Evolutionary conservation across 2,329 filamentous ascomycete species (phyloP), one percentile per base, ranked within the genome.

Genomic region (Fonsecaea nubica): DNA sequence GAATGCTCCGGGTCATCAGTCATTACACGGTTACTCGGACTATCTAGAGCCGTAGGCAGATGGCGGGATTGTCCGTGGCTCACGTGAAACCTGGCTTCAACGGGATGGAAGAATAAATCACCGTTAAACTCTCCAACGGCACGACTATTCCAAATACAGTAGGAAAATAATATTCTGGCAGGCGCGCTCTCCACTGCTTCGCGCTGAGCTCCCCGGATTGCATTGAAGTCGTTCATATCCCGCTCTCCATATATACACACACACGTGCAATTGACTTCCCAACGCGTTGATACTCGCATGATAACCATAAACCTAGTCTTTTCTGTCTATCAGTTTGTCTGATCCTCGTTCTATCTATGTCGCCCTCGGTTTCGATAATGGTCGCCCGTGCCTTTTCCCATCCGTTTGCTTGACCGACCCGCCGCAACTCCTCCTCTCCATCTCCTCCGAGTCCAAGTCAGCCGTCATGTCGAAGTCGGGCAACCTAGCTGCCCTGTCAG

Each of bases 391-490:
- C 56, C 33, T 48, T 15, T 38, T 25, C 25, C 52, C 33, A 21
- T 64, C 48, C 56, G 3, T 15, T 21, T 50, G 40, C 57, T 25
- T 62, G 52, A 62, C 25, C 60, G 52, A 55, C 25, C 2, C 25
- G 25, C 54, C 36, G 36, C 62, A 35, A 35, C 10, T 59, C 33
- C 38, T 56, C 35, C 42, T 42, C n/a, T 66, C 30, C 21, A 25
- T 32, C 30, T 18, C 30, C 32, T 33, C 18, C 42, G 10, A 50
- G 25, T 40, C 38, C 59, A 18, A 33, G 3, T 52, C 63, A 21
- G 42, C 25, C 63, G 30, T 38, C 62, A 73, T 73, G 71, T 73
- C 71, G 53, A 73, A 73, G 67, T 71, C 71, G 4, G 71, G 71
- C 35, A 73, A 73, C 58, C 63, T 73, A 61, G 69, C 70, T 45